Evolutionary conservation across 2,329 filamentous ascomycete genomes (phyloP), one percentile per base, ranked within the genome.

Genomic region (Ceratocystis eucalypticola): DNA sequence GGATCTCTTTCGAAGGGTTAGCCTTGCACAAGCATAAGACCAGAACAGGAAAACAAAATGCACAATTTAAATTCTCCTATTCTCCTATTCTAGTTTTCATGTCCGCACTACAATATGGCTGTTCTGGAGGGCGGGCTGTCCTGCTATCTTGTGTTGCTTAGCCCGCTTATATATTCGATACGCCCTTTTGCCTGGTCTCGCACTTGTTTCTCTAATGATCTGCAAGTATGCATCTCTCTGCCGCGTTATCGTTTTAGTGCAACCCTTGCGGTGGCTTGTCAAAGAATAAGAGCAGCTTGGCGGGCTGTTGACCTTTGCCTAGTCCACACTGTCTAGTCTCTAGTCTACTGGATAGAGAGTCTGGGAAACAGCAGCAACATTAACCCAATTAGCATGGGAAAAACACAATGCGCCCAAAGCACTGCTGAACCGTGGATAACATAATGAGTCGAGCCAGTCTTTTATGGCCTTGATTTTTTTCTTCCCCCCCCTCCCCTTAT

Each of bases 211-310:
- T n/a, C 25, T 25, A 12, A 59, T 59, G 55, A 59, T 59, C 55
- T 59, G 55, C 55, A 59, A n/a, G n/a, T 37, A 59, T 59, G 55
- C 55, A 59, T 59, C 33, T 59, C 55, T 59, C 28, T 59, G 33
- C 55, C 55, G 55, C 30, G 4, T 33, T 33, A 59, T 59, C 17
- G 25, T n/a, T 8, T 59, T 37, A 28, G 15, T 59, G 55, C 55
- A 33, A 59, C 55, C 12, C 55, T 59, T 37, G 55, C 55, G 55
- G 55, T 59, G 55, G 28, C 15, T 59, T 37, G 55, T 59, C 55
- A 59, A 37, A 59, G 17, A 59, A 33, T 8, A 33, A 7, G 55
- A 33, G 17, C 28, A 7, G 30, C 28, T n/a, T n/a, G 28, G 55
- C 28, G 28, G 53, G 10, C 55, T 37, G 28, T 15, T 41, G 37